Base-by-base conservation (phyloP, 2,329 filamentous ascomycete species). In the Colletotrichum paranaense region DNA sequence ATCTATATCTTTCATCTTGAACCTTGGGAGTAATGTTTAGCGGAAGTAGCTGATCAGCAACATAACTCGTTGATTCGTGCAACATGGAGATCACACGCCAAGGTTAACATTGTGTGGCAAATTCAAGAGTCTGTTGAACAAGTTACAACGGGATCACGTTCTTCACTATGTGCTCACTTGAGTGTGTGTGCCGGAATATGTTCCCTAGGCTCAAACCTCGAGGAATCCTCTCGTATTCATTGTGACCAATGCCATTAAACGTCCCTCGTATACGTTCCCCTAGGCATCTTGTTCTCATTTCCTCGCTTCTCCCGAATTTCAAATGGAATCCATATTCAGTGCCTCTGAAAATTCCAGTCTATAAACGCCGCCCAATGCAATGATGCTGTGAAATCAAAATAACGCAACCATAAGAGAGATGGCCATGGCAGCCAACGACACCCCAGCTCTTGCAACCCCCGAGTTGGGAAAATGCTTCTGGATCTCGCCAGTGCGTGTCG, bases 401-500 rank as follows among this genome's bases (percentile, higher is more conserved):
- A 73, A 56, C 7, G 60, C 26, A 46, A 69, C 32, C 5, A 70
- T 4, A 53, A 60, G 19, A 8, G 67, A 38, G 19, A 52, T 22
- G 26, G 9, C 35, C 8, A 56, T n/a, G 14, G 49, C 8, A 24
- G 19, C 55, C n/a, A 64, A n/a, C 24, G 60, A 62, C 5, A 22
- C 28, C 26, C 22, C 22, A 19, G 24, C 16, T 24, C 24, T 70
- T 16, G 60, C 8, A 5, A 12, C 59, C 22, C 60, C 59, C 22
- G 26, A 16, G 22, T 70, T 78, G 0, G 88, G 88, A n/a, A 86
- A 78, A 77, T 84, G 82, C 80, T 91, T 91, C 76, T 87, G 86
- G 64, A 91, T 86, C 32, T 88, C 89, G 7, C 84, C 88, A n/a
- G 89, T 92, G 58, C 86, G 84, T 8, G 86, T 86, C 8, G 83